phyloP scores from a whole-genome alignment of 441 rosid genomes.

The Euphorbia schlechtendalii region DNA sequence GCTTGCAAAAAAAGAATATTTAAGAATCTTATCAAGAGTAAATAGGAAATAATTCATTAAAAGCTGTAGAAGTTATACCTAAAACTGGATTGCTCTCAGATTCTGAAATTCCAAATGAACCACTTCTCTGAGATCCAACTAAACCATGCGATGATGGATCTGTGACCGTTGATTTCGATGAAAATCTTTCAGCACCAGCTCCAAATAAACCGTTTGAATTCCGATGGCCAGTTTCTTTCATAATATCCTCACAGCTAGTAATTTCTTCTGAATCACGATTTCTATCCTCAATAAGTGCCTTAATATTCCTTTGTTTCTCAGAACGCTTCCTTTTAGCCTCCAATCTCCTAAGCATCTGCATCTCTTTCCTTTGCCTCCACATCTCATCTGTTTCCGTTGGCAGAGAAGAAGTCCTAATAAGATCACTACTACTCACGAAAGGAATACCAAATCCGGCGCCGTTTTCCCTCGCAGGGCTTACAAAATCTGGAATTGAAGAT shows the following conservation, averaged over 20 bases:
- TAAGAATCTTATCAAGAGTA: too few species aligned
- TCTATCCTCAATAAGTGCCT: constrained; percentile 27
- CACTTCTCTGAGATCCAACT: constrained; percentile 42
- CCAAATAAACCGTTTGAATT: constrained; percentile 9
- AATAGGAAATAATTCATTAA: neutral
- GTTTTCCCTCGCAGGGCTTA: constrained; percentile 25
- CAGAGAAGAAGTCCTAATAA: constrained; percentile 57
- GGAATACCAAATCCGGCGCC: constrained; percentile 18
- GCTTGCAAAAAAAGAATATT: neutral
- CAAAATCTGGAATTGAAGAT: constrained; percentile 57
- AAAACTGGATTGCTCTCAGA: constrained; percentile 33
- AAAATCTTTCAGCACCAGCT: constrained; percentile 15
- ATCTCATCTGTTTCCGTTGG: constrained; percentile 64
- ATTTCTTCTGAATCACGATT: constrained; percentile 25
- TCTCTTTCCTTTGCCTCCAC: constrained; percentile 72
- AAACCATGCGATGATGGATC: constrained; percentile 33
- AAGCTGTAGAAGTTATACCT: constrained; percentile 25
- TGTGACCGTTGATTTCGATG: constrained; percentile 5
- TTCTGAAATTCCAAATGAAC: constrained; percentile 42
- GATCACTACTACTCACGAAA: constrained; percentile 11
- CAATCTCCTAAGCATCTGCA: constrained; percentile 67
- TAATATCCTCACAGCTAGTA: constrained; percentile 26
- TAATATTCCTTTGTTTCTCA: constrained; percentile 57
- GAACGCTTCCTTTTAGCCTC: constrained; percentile 81
- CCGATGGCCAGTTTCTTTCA: constrained; percentile 31